These are phyloP conservation scores for Skeletonema grethae DNA, from an alignment of 108 stramenopile genomes.

Conservation along the genomic window DNA sequence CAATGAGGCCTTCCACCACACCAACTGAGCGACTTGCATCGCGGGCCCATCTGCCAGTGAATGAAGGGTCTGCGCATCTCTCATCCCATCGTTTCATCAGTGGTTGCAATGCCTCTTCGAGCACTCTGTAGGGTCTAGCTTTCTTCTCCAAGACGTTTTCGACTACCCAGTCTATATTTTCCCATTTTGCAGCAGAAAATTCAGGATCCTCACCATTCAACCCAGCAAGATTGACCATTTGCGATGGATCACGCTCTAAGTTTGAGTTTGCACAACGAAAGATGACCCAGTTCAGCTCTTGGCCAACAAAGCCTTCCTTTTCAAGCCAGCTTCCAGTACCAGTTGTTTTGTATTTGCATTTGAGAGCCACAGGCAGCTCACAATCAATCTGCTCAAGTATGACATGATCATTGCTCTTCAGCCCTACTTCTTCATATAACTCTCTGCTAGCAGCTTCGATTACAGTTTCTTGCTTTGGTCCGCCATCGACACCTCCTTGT, in stretches of 20 bases:
- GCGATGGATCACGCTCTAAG: conserved; percentile 43
- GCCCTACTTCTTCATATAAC: conserved; percentile 54
- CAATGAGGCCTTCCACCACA: conserved; percentile 37
- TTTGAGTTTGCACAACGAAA: conserved; percentile 50
- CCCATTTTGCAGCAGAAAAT: conserved; percentile 50
- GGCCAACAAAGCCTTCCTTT: conserved; percentile 47
- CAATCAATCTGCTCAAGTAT: conserved; percentile 26
- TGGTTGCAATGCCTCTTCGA: conserved; percentile 10
- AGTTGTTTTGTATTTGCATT: conserved; percentile 37
- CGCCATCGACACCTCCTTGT: conserved; percentile 56
- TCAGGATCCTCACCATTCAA: conserved; percentile 49
- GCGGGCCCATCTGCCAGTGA: conserved; percentile 50
- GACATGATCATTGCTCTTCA: conserved; percentile 39
- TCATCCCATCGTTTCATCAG: conserved; percentile 41
- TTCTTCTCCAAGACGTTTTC: conserved; percentile 54
- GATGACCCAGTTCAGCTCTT: conserved; percentile 57
- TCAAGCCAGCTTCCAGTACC: conserved; percentile 57
- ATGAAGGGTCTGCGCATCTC: conserved; percentile 22
- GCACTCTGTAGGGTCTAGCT: conserved; percentile 35
- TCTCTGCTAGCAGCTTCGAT: conserved; percentile 49
- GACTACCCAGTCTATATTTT: conserved; percentile 36
- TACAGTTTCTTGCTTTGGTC: conserved; percentile 37
- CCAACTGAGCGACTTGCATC: conserved; percentile 24
- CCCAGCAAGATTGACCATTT: conserved; percentile 35
- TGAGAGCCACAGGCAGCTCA: conserved; percentile 8